Conservation (phyloP, 345 rosid species). For the Adansonia digitata region DNA sequence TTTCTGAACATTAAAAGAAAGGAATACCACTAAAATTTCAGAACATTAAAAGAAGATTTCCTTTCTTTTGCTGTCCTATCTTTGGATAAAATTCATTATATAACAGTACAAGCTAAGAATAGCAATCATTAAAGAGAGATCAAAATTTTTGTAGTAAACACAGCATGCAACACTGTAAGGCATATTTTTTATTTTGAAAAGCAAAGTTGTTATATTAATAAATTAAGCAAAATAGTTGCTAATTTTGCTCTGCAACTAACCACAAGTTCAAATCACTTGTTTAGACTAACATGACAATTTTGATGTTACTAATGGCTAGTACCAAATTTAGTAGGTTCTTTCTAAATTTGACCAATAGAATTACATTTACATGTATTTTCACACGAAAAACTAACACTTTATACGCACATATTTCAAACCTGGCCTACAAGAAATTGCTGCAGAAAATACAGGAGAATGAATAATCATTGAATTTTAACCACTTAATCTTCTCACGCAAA, state of each 20-base stretch:
- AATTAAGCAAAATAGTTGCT: neutral
- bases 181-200: neutral
- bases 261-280: neutral
- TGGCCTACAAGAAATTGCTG: neutral
- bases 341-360: neutral
- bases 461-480: neutral
- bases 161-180: neutral
- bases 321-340: no score
- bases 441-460: neutral
- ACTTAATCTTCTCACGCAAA: neutral
- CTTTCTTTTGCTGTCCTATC: neutral
- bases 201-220: neutral
- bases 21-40: conserved; percentile 4
- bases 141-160: neutral
- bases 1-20: neutral
- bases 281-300: neutral
- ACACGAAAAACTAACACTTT: neutral
- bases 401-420: no score
- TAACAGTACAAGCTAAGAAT: neutral
- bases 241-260: neutral
- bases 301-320: neutral
- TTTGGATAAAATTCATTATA: neutral
- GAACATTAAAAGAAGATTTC: neutral
- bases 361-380: neutral
- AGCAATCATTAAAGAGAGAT: neutral